Conservation (phyloP, 2,329 filamentous ascomycete genomes). For the Aspergillus bombycis region DNA sequence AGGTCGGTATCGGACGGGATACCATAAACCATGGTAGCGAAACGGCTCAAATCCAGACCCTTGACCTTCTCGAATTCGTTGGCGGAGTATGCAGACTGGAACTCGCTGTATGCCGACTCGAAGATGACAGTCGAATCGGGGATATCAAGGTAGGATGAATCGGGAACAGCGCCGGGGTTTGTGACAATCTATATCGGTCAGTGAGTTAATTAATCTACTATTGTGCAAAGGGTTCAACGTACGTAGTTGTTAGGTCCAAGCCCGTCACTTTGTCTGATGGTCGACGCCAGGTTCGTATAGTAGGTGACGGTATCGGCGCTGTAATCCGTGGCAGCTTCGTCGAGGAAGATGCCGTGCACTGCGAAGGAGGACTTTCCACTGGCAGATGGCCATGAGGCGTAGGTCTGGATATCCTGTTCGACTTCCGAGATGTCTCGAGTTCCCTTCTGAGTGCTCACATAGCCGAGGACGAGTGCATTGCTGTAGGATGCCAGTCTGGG, state of each 20-base stretch:
- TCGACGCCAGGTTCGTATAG: too few relatives aligned
- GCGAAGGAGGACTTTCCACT: constrained; percentile 15
- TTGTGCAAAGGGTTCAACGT: too few relatives aligned
- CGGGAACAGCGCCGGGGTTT: too few relatives aligned
- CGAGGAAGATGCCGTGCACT: constrained; percentile 17
- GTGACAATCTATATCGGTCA: too few relatives aligned
- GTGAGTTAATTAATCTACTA: too few relatives aligned
- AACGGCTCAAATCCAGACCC: neutral
- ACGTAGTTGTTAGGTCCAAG: too few relatives aligned
- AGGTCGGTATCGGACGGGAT: constrained; percentile 9
- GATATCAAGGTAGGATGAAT: too few relatives aligned
- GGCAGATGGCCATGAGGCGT: constrained; percentile 14
- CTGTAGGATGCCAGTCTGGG: constrained; percentile 4
- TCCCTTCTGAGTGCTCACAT: constrained; percentile 12
- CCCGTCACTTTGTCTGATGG: too few relatives aligned
- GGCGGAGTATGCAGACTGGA: neutral
- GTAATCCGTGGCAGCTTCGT: constrained; percentile 13
- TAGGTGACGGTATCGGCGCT: neutral
- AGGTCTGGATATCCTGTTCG: constrained; percentile 15
- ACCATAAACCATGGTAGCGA: constrained; percentile 16
- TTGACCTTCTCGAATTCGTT: constrained; percentile 4
- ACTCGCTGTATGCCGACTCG: constrained; percentile 15
- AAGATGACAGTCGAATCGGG: constrained; percentile 16
- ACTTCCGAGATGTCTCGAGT: constrained; percentile 11
- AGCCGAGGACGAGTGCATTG: constrained; percentile 16